Evolutionary conservation across 2,329 filamentous ascomycete species (phyloP), one percentile per base, ranked within the genome.

Genomic region (Talaromyces marneffei): DNA sequence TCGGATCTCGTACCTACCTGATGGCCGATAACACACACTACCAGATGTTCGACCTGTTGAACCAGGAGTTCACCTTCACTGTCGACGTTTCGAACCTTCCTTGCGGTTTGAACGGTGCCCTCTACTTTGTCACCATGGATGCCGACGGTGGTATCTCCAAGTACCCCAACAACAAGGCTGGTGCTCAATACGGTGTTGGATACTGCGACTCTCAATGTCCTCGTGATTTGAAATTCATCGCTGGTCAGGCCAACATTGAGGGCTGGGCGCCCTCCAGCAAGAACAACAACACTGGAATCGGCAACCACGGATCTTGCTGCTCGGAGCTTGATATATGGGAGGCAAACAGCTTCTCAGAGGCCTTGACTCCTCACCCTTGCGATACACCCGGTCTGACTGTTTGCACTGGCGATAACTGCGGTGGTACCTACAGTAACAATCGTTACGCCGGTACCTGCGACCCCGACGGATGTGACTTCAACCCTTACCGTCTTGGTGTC

Each of bases 271-370:
- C 81, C 5, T 84, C 84, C 1, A 62, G 66, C 39, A 83, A 78
- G 67, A 84, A 87, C 67, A 65, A 73, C 65, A 85, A 85, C 69
- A 77, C 81, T 35, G 84, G 84, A 60, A 70, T 74, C 25, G 83
- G 82, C 40, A 73, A 74, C 46, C 75, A 81, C 55, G 86, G 87
- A 63, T 79, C 85, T 40, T 88, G 86, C 80, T 89, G 86, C 73
- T 76, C 82, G 46, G 87, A 89, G 74, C 86, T 89, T 82, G 86
- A 89, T 67, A 80, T 87, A 73, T 88, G 86, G 85, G 86, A 89
- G 76, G 86, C 86, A 67, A 89, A 89, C 80, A 80, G 78, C 66
- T 82, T 87, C 69, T 82, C 85, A 20, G 83, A 81, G 16, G 87
- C 87, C 57, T 81, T 81, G 70, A 89, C 87, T 5, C 85, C 87